Evolutionary conservation across 768 basidiomycete species (phyloP), one percentile per base, ranked within the genome.

Genomic region (Lentinula lateritia): DNA sequence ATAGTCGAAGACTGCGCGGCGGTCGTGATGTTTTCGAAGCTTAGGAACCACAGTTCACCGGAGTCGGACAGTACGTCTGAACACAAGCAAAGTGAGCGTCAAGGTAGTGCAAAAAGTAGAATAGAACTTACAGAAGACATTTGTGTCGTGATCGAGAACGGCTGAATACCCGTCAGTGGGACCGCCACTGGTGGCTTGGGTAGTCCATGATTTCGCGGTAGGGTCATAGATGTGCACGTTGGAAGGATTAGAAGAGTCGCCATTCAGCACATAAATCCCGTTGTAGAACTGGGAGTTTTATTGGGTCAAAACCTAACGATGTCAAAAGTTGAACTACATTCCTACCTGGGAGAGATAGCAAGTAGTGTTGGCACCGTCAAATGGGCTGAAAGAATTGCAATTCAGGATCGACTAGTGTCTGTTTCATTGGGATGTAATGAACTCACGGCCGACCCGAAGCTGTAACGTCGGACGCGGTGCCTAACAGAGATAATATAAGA

Each of bases 121-220:
- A 50, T 58, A 48, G 57, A 57, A 73, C 79, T 65, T 71, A 90
- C 89, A 95, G 75, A 97, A 89, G 62, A 89, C 85, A 64, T 96
- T 95, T 54, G 95, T 98, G 72, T 98, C 95, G 65, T 96, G 95
- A 75, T 98, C 95, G 38, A 98, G 82, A 63, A 96, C 86, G 32
- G 90, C 83, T 32, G 77, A 80, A 67, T 87, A 88, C 18, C 83
- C 82, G 70, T 94, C 86, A 66, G 89, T 87, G 58, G 72, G 72
- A 39, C 80, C 81, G 0, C 80, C 66, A 5, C 75, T 80, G 15
- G 41, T 60, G 48, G 46, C 28, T 45, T 98, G 95, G 2, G 82
- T 89, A 3, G 89, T 83, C 95, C 95, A 96, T 0, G 88, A 80
- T 63, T 85, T 84, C 23, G 78, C 80, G 6, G 76, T 70, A 6